A percentile compares a stretch with the other conserved stretches of the same genome.
phyloP scores from a whole-genome alignment of 768 basidiomycete species.

The Podaxis rugospora region DNA sequence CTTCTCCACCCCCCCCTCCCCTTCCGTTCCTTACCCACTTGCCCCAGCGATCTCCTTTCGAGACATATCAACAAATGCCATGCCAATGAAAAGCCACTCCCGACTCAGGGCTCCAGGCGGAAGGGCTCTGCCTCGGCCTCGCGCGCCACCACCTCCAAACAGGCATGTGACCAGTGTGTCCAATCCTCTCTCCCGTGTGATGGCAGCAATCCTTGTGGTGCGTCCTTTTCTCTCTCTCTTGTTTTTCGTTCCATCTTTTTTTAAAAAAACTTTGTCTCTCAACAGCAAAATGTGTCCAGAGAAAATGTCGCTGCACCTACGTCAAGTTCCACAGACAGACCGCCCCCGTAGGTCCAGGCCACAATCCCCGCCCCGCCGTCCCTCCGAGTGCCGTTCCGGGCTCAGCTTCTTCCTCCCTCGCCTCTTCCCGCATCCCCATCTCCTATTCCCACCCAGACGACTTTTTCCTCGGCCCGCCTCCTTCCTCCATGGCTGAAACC shows the following conservation, averaged over 20 bases:
- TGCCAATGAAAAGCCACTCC: slow-evolving; percentile 60
- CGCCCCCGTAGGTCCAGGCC: slow-evolving; percentile 72
- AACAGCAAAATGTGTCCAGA: slow-evolving; percentile 68
- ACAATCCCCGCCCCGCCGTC: slow-evolving; percentile 35
- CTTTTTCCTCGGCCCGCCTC: slow-evolving; percentile 36
- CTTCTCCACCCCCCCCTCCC: not conserved
- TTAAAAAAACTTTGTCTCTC: not conserved
- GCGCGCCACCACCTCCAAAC: slow-evolving; percentile 74
- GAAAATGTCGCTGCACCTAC: slow-evolving; percentile 72
- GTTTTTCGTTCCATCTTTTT: not conserved
- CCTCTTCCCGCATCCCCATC: slow-evolving; percentile 14
- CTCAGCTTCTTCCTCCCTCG: slow-evolving; percentile 13
- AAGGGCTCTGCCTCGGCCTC: slow-evolving; percentile 66
- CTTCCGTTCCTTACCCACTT: slow-evolving; percentile 1
- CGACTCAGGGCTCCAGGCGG: slow-evolving; percentile 42
- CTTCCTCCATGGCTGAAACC: slow-evolving; percentile 23
- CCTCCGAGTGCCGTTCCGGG: slow-evolving; percentile 12
- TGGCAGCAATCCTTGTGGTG: slow-evolving; percentile 75
- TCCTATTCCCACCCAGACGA: slow-evolving; percentile 29
- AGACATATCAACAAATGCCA: slow-evolving; percentile 89
- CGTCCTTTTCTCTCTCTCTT: slow-evolving; percentile 20
- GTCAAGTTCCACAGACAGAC: slow-evolving; percentile 83
- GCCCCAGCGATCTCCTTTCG: slow-evolving; percentile 71
- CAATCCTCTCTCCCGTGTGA: slow-evolving; percentile 73
- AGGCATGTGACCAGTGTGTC: slow-evolving; percentile 84